Evolutionary conservation across 352 stramenopile species (phyloP).

Genomic region (Pythium chondricola): DNA sequence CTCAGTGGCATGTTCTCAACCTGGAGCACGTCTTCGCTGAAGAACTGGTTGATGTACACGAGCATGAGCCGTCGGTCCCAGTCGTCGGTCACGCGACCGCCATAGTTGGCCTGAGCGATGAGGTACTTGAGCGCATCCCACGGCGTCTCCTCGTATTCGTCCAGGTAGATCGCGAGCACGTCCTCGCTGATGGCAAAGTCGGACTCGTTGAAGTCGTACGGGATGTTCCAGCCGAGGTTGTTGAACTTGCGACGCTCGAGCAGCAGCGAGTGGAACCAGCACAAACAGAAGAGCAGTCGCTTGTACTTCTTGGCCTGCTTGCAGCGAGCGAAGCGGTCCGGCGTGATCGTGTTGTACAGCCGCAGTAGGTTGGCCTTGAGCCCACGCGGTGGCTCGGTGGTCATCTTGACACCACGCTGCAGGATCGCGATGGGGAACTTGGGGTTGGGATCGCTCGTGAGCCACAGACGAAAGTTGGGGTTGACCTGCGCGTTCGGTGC

Average conservation of each 20-base stretch:
- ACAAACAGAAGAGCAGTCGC: constrained; percentile 91
- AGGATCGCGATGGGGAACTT: constrained; percentile 95
- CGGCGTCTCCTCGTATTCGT: constrained; percentile 89
- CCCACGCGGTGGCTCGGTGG: constrained; percentile 91
- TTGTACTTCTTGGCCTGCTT: constrained; percentile 88
- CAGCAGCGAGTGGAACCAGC: constrained; percentile 95
- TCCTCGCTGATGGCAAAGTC: constrained; percentile 96
- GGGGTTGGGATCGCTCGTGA: constrained; percentile 89
- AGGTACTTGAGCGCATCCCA: constrained; percentile 95
- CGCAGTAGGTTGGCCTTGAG: constrained; percentile 91
- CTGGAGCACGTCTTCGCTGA: constrained; percentile 85
- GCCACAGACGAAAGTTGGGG: constrained; percentile 90
- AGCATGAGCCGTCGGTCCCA: constrained; percentile 95
- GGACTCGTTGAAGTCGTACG: constrained; percentile 97
- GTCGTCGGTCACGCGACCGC: constrained; percentile 94
- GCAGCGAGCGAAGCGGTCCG: constrained; percentile 84
- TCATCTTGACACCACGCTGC: constrained; percentile 95
- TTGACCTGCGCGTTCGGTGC: constrained; percentile 58
- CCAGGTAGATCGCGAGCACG: constrained; percentile 93
- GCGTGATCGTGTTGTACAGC: constrained; percentile 91
- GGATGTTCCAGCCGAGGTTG: constrained; percentile 95
- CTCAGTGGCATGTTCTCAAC: constrained; percentile 84
- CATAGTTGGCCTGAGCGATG: constrained; percentile 96
- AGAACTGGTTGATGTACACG: constrained; percentile 95
- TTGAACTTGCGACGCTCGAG: constrained; percentile 96